Evolutionary conservation across 306 rosid species (phyloP).

Genomic region (Argentina anserina): DNA sequence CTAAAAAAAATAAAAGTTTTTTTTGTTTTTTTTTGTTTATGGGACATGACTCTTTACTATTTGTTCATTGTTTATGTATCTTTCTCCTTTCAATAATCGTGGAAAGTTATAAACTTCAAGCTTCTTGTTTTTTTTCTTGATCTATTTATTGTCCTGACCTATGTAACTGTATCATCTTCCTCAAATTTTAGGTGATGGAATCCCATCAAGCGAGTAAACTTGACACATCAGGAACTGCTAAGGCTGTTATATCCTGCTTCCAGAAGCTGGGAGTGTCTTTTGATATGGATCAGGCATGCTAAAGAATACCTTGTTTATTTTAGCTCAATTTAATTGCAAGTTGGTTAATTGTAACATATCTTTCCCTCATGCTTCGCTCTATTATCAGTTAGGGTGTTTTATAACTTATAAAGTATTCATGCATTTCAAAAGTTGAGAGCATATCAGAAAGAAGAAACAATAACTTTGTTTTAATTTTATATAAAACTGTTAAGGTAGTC

Average conservation of each 20-base stretch:
- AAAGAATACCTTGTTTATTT: too few species aligned
- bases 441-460: background rate
- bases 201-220: conserved; percentile 91
- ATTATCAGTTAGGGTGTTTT: background rate
- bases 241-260: conserved; percentile 90
- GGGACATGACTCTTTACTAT: background rate
- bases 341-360: background rate
- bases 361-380: background rate
- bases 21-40: too few species aligned
- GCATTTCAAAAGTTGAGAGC: background rate
- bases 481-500: background rate
- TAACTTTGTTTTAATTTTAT: background rate
- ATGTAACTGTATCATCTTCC: conserved; percentile 28
- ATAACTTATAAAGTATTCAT: background rate
- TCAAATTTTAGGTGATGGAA: conserved; percentile 70
- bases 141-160: conserved; percentile 19
- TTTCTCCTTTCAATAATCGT: background rate
- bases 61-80: background rate
- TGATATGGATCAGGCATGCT: conserved; percentile 67
- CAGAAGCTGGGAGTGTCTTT: conserved; percentile 68
- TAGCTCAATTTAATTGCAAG: too few species aligned
- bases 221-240: conserved; percentile 94
- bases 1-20: background rate
- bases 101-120: background rate
- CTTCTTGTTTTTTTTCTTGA: background rate